Evolutionary conservation across 495 filamentous ascomycete species (phyloP).

Genomic region (Lasiosphaeria hispida): DNA sequence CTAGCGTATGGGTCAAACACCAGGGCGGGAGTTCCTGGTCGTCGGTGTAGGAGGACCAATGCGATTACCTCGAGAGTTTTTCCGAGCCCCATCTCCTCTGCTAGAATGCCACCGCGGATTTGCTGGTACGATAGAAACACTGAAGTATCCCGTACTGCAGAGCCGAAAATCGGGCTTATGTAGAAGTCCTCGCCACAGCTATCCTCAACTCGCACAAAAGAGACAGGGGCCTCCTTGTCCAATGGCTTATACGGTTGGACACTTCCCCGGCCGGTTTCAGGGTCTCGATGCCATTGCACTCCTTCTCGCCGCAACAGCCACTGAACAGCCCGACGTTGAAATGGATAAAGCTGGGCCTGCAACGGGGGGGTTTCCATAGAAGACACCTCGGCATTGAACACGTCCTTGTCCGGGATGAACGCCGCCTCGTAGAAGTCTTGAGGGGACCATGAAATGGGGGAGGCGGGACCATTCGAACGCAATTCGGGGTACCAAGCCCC

Average conservation of each 20-base stretch:
- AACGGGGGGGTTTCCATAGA: constrained; percentile 30
- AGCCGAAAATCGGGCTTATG: constrained; percentile 63
- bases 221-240: constrained; percentile 11
- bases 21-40: constrained; percentile 16
- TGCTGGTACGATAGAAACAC: constrained; percentile 43
- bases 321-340: constrained; percentile 44
- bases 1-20: constrained; percentile 29
- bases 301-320: constrained; percentile 48
- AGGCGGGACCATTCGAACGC: neutral
- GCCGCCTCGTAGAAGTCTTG: constrained; percentile 47
- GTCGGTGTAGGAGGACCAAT: constrained; percentile 64
- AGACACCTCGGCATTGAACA: constrained; percentile 17
- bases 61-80: constrained; percentile 91
- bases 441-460: constrained; percentile 27
- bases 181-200: constrained; percentile 30
- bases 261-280: constrained; percentile 7
- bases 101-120: constrained; percentile 68
- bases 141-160: constrained; percentile 53
- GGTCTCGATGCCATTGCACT: constrained; percentile 28
- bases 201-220: constrained; percentile 27
- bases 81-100: constrained; percentile 95
- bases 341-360: constrained; percentile 40
- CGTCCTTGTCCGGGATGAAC: constrained; percentile 32
- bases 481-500: constrained; percentile 28
- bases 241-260: constrained; percentile 15